Evolutionary conservation across 768 basidiomycete species (phyloP).

Genomic region (Tephrocybe rancida): DNA sequence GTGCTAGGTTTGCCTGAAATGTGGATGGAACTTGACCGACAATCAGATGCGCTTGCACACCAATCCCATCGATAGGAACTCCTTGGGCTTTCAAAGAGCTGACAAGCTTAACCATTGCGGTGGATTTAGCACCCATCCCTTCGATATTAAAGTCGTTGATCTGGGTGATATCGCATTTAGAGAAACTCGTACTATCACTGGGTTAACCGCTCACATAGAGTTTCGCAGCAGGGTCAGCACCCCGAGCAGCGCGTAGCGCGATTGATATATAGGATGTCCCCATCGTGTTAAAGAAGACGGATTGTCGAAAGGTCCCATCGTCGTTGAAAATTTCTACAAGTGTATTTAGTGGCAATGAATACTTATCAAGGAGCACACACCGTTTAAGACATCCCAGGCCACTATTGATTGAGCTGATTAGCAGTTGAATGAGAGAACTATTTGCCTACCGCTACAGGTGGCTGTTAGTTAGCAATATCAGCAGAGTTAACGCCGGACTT

Average conservation of each 20-base stretch:
- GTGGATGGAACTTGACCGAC: slow-evolving; percentile 55
- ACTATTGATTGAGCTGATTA: slow-evolving; percentile 26
- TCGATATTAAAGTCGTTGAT: slow-evolving; percentile 47
- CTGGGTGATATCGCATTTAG: slow-evolving; percentile 11
- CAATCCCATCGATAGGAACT: slow-evolving; percentile 62
- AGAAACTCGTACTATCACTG: background rate
- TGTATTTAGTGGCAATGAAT: too few relatives aligned
- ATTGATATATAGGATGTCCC: slow-evolving; percentile 48
- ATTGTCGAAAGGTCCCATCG: slow-evolving; percentile 55
- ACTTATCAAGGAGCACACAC: too few relatives aligned
- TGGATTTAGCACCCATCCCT: slow-evolving; percentile 51
- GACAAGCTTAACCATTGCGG: slow-evolving; percentile 56
- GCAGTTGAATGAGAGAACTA: background rate
- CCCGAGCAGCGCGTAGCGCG: slow-evolving; percentile 52
- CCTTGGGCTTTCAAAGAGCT: slow-evolving; percentile 45
- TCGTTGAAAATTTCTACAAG: slow-evolving; percentile 58
- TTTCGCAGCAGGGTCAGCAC: slow-evolving; percentile 56
- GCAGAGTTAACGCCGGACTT: slow-evolving; percentile 4
- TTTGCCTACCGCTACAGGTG: background rate
- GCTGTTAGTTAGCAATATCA: too few relatives aligned
- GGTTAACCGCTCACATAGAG: slow-evolving; percentile 44
- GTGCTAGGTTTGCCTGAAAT: slow-evolving; percentile 48
- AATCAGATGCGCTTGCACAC: slow-evolving; percentile 62
- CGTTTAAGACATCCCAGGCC: slow-evolving; percentile 47
- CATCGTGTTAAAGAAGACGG: slow-evolving; percentile 54